Conservation (phyloP, 2,329 filamentous ascomycete species). For the Pleurostoma richardsiae region DNA sequence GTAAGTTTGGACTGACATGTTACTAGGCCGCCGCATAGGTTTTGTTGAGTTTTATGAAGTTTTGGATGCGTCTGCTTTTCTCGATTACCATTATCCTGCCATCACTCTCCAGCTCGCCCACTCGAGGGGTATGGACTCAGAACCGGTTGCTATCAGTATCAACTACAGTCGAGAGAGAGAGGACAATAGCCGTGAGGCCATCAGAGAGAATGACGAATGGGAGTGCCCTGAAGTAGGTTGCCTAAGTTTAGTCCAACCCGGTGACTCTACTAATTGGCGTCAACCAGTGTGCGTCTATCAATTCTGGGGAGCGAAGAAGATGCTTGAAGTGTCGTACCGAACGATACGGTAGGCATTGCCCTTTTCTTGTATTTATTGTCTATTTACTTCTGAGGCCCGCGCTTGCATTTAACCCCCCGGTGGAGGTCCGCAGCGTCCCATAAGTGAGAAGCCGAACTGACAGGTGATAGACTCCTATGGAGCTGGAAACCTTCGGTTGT, state of each 20-base stretch:
- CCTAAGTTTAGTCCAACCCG: not conserved
- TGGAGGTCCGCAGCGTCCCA: too few species aligned
- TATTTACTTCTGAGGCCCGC: too few species aligned
- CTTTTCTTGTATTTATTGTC: not conserved
- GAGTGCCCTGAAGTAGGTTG: slow-evolving; percentile 22
- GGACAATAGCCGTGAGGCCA: slow-evolving; percentile 17
- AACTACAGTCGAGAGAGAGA: slow-evolving; percentile 28
- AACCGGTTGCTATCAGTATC: slow-evolving; percentile 22
- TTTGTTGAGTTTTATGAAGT: slow-evolving; percentile 34
- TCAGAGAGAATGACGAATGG: slow-evolving; percentile 28
- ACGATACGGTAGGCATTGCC: slow-evolving; percentile 37
- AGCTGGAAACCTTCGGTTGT: not conserved
- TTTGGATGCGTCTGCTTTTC: slow-evolving; percentile 30
- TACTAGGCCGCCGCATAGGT: slow-evolving; percentile 25
- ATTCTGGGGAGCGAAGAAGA: slow-evolving; percentile 48
- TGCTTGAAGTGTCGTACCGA: slow-evolving; percentile 56
- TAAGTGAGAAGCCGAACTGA: too few species aligned
- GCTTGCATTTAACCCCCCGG: too few species aligned
- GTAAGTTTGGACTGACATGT: not conserved
- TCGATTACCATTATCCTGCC: slow-evolving; percentile 28
- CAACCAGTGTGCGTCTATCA: slow-evolving; percentile 46
- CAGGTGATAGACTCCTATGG: too few species aligned
- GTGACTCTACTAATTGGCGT: not conserved
- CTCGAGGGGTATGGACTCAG: slow-evolving; percentile 19
- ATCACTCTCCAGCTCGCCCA: slow-evolving; percentile 26